phyloP scores from a whole-genome alignment of 2,329 filamentous ascomycete genomes.

The Claviceps paspali region DNA sequence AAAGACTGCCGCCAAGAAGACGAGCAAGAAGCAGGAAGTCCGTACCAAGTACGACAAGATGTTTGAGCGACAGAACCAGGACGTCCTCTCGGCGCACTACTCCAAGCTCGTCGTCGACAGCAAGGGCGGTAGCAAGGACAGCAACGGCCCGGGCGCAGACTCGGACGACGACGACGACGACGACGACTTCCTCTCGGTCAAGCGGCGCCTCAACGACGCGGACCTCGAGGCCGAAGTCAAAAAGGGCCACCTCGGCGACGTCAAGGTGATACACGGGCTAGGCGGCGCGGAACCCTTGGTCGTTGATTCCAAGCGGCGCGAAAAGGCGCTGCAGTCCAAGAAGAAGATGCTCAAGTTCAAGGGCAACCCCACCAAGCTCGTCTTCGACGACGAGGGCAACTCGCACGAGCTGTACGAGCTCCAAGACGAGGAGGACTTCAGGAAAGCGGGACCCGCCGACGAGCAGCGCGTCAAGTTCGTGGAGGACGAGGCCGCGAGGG shows the following conservation, averaged over 20 bases:
- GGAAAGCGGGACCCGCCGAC: conserved; percentile 56
- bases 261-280: conserved; percentile 49
- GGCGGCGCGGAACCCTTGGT: conserved; percentile 60
- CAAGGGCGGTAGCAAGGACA: conserved; percentile 23
- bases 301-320: conserved; percentile 86
- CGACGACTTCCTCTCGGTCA: conserved; percentile 75
- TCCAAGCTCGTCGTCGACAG: conserved; percentile 56
- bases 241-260: conserved; percentile 24
- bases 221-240: conserved; percentile 39
- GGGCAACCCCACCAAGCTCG: conserved; percentile 67
- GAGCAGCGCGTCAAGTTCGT: conserved; percentile 66
- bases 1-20: conserved; percentile 21
- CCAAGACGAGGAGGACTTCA: conserved; percentile 71
- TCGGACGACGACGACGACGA: conserved; percentile 5
- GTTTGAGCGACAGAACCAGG: conserved; percentile 94
- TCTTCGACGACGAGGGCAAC: conserved; percentile 86
- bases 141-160: conserved; percentile 35
- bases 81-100: conserved; percentile 89
- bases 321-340: conserved; percentile 90
- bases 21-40: conserved; percentile 55
- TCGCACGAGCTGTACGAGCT: conserved; percentile 79
- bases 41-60: conserved; percentile 94
- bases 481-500: conserved; percentile 55
- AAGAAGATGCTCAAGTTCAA: conserved; percentile 87
- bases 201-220: conserved; percentile 65